These are phyloP conservation scores for Suillus plorans DNA, from an alignment of 768 basidiomycete genomes.

Conservation along the genomic window DNA sequence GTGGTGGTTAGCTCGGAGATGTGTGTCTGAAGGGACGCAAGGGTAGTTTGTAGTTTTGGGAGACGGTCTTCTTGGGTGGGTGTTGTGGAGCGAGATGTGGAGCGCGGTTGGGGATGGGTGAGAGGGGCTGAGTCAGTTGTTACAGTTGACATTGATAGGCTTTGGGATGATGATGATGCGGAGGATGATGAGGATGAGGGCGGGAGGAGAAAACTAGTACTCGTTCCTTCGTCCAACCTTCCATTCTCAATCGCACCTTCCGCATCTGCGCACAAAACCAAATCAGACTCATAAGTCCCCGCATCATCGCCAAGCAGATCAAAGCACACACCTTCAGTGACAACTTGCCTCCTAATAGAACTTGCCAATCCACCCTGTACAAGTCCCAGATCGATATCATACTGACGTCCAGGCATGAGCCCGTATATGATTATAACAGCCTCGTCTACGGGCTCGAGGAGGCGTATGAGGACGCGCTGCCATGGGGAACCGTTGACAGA, in stretches of 20 bases:
- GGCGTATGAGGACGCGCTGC: conserved; percentile 76
- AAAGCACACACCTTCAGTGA: conserved; percentile 54
- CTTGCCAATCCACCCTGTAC: conserved; percentile 56
- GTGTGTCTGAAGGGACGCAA: conserved; percentile 63
- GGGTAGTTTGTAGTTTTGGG: conserved; percentile 61
- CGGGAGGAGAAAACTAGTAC: conserved; percentile 1
- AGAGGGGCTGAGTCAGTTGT: conserved; percentile 27
- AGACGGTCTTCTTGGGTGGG: conserved; percentile 66
- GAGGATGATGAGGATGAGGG: neutral
- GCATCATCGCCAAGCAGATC: neutral
- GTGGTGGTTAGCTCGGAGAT: conserved; percentile 64
- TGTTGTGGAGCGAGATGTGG: conserved; percentile 21
- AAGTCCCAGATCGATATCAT: conserved; percentile 84
- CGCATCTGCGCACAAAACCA: conserved; percentile 11
- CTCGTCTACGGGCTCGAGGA: conserved; percentile 80
- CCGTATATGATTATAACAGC: conserved; percentile 91
- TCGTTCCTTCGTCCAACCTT: conserved; percentile 17
- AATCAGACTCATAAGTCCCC: conserved; percentile 11
- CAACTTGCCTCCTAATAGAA: conserved; percentile 59
- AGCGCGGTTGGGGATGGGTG: conserved; percentile 24
- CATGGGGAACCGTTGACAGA: conserved; percentile 79
- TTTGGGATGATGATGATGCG: conserved; percentile 37
- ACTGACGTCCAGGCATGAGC: conserved; percentile 83
- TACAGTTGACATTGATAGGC: conserved; percentile 25
- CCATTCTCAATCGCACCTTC: conserved; percentile 26